Conservation (phyloP, 2,329 filamentous ascomycete species). For the Calonectria fujianensis region DNA sequence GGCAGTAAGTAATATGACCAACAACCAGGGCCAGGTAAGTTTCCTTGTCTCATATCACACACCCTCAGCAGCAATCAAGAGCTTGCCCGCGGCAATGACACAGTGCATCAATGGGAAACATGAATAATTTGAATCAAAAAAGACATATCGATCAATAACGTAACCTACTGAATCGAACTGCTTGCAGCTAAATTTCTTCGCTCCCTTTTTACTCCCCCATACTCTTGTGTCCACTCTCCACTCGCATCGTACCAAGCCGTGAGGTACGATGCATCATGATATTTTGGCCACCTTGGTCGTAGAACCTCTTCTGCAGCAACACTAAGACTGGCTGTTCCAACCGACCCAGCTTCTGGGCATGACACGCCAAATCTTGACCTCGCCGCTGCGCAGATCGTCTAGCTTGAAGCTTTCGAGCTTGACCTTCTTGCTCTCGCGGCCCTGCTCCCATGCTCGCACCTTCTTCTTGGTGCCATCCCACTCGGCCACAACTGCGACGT, state of each 20-base stretch:
- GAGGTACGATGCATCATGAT: conserved; percentile 40
- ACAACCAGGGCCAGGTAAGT: not conserved
- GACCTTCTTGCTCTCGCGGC: conserved; percentile 93
- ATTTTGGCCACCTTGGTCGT: conserved; percentile 42
- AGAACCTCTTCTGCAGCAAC: conserved; percentile 53
- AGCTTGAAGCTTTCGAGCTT: conserved; percentile 96
- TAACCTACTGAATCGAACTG: conserved; percentile 58
- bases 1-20: not conserved
- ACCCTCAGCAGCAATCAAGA: not conserved
- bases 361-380: conserved; percentile 97
- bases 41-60: not conserved
- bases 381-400: conserved; percentile 92
- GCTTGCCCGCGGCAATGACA: not conserved
- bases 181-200: conserved; percentile 53
- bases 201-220: conserved; percentile 37
- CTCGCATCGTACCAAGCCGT: conserved; percentile 39
- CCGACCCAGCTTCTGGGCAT: conserved; percentile 95
- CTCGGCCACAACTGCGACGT: conserved; percentile 93
- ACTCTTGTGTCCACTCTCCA: conserved; percentile 33
- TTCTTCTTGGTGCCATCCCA: conserved; percentile 99
- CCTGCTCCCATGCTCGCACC: conserved; percentile 95
- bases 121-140: conserved; percentile 30
- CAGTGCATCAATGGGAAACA: conserved; percentile 4
- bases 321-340: conserved; percentile 82
- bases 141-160: conserved; percentile 54